Base-by-base conservation (phyloP, 2,329 filamentous ascomycete genomes). In the Colletotrichum cuscutae region DNA sequence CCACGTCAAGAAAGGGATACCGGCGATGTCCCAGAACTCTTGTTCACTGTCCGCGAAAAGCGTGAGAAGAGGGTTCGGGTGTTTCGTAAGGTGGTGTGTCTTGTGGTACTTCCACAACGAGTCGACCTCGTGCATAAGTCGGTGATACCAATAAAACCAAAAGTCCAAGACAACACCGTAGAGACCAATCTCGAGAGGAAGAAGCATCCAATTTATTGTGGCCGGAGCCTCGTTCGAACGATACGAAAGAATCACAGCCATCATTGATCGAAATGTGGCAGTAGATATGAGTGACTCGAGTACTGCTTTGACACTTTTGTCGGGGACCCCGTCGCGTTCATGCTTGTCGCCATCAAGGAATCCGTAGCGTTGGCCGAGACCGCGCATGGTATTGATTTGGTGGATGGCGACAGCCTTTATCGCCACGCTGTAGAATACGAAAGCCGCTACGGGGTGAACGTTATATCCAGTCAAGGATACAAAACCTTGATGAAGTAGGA, bases 261-360 rank as follows among this genome's bases (percentile, higher is more conserved):
- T 77, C 68, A 81, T 73, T 0, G 79, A 77, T 1, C 82, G 80
- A 57, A 79, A 77, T 1, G 77, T 79, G 0, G 81, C 77, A 0
- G 82, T 83, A 12, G 79, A 79, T 32, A 81, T 46, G 1, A 84
- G 77, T 0, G 82, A 82, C 0, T 65, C 65, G 3, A 79, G 75
- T 9, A 83, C 81, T 64, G 82, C 81, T 13, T 26, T 63, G 2
- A 83, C 81, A 11, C 80, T 81, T 1, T 80, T 77, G 61, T 86
- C 83, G 0, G 84, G 84, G 6, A 86, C 80, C 3, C 82, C 81
- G 63, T 86, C 84, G 19, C 84, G 81, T 22, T 78, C 81, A 72
- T 86, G 84, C 49, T 82, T 80, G 71, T 86, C 84, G 13, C 84
- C 84, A 70, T 86, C 84, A 1, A 86, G 78, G 67, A 83, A 86